Evolutionary conservation across 2,329 filamentous ascomycete species (phyloP).

Genomic region (Bipolaris cookei): DNA sequence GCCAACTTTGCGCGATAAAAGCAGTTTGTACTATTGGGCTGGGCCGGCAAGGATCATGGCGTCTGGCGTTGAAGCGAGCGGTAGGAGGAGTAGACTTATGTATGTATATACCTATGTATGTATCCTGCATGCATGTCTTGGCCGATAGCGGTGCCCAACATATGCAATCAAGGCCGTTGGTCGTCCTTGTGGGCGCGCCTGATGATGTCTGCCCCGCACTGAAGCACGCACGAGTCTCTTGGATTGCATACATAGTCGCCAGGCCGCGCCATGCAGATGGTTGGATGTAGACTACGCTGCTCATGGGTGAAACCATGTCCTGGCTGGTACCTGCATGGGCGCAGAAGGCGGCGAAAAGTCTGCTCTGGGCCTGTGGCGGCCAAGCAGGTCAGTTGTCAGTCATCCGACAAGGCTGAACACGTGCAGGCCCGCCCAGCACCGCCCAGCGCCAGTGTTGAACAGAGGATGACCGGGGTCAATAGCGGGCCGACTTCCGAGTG

Average conservation of each 20-base stretch:
- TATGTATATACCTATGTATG: neutral
- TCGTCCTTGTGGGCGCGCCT: neutral
- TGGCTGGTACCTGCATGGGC: conserved; percentile 33
- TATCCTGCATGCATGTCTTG: neutral
- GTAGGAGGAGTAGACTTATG: neutral
- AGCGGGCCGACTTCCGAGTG: conserved; percentile 30
- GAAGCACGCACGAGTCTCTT: too few species aligned
- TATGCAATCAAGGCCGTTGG: conserved; percentile 1
- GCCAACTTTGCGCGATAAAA: neutral
- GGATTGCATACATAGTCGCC: too few species aligned
- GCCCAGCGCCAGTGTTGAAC: conserved; percentile 10
- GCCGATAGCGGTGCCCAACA: conserved; percentile 3
- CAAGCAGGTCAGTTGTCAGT: conserved; percentile 8
- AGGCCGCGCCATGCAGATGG: neutral
- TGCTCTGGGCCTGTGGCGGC: conserved; percentile 11
- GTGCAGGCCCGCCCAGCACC: conserved; percentile 11
- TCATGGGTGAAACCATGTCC: neutral
- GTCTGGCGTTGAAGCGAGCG: conserved; percentile 5
- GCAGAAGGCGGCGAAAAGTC: conserved; percentile 28
- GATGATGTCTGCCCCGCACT: neutral
- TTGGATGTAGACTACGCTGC: conserved; percentile 1
- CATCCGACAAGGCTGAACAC: conserved; percentile 26
- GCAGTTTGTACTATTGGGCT: neutral
- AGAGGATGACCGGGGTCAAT: conserved; percentile 7
- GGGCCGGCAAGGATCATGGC: neutral